phyloP scores from a whole-genome alignment of 2,329 filamentous ascomycete species.

The Calonectria pauciramosa region DNA sequence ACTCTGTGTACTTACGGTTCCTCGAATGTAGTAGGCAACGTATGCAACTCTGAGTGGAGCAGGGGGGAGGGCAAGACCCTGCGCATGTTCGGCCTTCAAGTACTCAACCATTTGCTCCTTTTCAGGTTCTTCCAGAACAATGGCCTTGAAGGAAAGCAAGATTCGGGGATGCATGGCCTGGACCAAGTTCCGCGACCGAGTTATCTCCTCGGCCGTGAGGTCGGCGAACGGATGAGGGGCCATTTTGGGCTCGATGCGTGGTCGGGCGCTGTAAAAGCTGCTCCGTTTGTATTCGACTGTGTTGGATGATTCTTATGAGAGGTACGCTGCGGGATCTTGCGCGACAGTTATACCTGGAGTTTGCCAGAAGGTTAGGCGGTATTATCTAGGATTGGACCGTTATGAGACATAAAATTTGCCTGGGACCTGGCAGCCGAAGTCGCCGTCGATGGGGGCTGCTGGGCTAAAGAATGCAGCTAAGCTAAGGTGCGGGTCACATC shows the following conservation, averaged over 20 bases:
- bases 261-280: not conserved
- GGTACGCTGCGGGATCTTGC: not conserved
- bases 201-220: slow-evolving; percentile 25
- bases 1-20: slow-evolving; percentile 1
- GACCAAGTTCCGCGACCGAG: slow-evolving; percentile 12
- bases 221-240: slow-evolving; percentile 23
- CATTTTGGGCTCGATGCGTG: not conserved
- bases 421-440: not conserved
- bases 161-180: slow-evolving; percentile 20
- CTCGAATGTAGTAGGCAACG: slow-evolving; percentile 22
- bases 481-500: not conserved
- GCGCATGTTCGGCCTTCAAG: slow-evolving; percentile 11
- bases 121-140: slow-evolving; percentile 23
- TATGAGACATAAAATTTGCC: not conserved
- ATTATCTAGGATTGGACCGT: not conserved
- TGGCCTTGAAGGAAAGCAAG: slow-evolving; percentile 24
- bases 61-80: not conserved
- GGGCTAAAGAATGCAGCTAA: not conserved
- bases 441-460: not conserved
- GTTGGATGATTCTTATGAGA: not conserved
- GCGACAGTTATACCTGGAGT: not conserved
- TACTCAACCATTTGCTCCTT: slow-evolving; percentile 21
- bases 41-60: slow-evolving; percentile 15
- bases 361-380: not conserved
- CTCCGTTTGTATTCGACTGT: not conserved